phyloP scores from a whole-genome alignment of 306 rosid genomes.

The Quercus agrifolia region DNA sequence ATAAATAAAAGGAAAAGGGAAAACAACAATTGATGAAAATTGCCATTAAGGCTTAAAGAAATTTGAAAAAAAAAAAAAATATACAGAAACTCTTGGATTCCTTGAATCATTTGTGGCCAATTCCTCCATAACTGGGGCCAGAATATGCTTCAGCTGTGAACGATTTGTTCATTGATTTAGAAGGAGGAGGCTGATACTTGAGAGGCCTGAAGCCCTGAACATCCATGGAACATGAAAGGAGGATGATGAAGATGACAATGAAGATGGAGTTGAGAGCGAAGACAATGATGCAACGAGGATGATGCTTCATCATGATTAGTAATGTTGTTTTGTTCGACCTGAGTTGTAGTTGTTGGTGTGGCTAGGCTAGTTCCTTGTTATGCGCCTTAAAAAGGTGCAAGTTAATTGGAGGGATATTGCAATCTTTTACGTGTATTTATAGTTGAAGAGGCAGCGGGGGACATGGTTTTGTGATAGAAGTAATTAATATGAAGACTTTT shows the following conservation, averaged over 20 bases:
- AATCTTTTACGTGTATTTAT: not conserved
- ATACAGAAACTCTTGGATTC: not conserved
- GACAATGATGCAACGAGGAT: not conserved
- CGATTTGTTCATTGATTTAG: constrained; percentile 3
- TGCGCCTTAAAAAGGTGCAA: not conserved
- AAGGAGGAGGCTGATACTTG: constrained; percentile 1
- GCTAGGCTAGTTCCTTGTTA: not conserved
- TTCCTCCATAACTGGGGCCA: constrained; percentile 50
- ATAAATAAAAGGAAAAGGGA: not conserved
- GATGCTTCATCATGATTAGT: constrained; percentile 15
- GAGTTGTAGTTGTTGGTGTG: not conserved
- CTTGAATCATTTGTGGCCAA: constrained; percentile 20
- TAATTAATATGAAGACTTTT: not conserved
- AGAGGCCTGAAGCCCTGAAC: constrained; percentile 42
- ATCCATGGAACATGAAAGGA: constrained; percentile 23
- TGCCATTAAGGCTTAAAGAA: not conserved
- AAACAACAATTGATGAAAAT: not conserved
- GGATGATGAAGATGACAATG: constrained; percentile 15
- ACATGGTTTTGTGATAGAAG: not conserved
- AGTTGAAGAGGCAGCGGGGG: not conserved
- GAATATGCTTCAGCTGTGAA: constrained; percentile 44
- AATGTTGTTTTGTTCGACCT: not conserved
- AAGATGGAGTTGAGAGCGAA: not conserved
- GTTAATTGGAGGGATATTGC: not conserved
- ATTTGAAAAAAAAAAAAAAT: not conserved